Conservation (phyloP, 2,329 filamentous ascomycete genomes). For the Camillea tinctor region DNA sequence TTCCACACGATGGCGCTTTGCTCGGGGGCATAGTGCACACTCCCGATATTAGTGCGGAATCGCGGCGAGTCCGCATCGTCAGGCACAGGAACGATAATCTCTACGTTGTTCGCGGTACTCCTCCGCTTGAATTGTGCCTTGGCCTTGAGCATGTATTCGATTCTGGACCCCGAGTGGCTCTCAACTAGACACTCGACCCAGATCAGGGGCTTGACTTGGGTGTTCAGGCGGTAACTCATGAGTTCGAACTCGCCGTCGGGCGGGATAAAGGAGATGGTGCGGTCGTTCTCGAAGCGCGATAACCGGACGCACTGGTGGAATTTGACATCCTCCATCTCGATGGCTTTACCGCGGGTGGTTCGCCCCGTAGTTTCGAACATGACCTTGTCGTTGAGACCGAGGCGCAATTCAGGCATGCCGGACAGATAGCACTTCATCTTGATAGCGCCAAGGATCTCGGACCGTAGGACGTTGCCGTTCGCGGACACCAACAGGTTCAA, state of each 20-base stretch:
- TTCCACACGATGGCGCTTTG: constrained; percentile 99
- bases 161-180: constrained; percentile 88
- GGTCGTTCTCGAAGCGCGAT: constrained; percentile 95
- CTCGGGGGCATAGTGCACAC: constrained; percentile 95
- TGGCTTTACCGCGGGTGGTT: constrained; percentile 90
- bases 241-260: constrained; percentile 98
- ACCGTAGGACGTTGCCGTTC: constrained; percentile 91
- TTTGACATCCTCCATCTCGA: constrained; percentile 99
- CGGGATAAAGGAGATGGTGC: constrained; percentile 97
- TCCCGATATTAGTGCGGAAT: constrained; percentile 96
- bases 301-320: constrained; percentile 98
- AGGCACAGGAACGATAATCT: constrained; percentile 94
- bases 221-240: constrained; percentile 98
- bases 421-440: constrained; percentile 99
- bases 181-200: constrained; percentile 99
- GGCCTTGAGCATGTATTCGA: constrained; percentile 99
- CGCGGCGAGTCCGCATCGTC: constrained; percentile 95
- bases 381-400: constrained; percentile 97
- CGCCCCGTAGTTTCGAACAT: constrained; percentile 99
- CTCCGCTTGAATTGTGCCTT: constrained; percentile 97
- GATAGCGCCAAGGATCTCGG: constrained; percentile 92
- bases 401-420: constrained; percentile 92
- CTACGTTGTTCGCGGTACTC: constrained; percentile 97
- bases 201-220: constrained; percentile 95
- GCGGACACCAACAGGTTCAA: constrained; percentile 93